Evolutionary conservation across 129 eudicot genomes (phyloP).

Genomic region (Chrysanthemum lavandulifolium): DNA sequence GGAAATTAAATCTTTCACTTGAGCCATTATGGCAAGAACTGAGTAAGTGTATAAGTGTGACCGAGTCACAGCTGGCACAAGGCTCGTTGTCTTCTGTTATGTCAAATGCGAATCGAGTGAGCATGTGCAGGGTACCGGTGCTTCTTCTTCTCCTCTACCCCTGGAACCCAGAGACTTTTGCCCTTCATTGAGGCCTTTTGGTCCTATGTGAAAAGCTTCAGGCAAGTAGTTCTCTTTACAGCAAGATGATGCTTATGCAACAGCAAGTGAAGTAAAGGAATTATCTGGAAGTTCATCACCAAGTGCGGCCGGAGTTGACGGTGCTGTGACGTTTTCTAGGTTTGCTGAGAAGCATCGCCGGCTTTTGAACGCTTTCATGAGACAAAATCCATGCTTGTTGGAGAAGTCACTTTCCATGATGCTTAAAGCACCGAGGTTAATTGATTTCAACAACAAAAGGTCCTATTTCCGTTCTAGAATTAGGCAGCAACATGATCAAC

Average conservation of each 20-base stretch:
- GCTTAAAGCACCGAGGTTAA: conserved; percentile 90
- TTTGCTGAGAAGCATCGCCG: conserved; percentile 95
- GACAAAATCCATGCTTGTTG: conserved; percentile 86
- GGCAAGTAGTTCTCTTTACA: conserved; percentile 53
- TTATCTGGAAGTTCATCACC: conserved; percentile 52
- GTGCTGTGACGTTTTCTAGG: conserved; percentile 67
- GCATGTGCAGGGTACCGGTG: conserved; percentile 42
- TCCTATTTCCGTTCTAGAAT: conserved; percentile 94
- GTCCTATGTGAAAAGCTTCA: conserved; percentile 92
- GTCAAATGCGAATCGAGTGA: conserved; percentile 51
- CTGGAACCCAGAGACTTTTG: conserved; percentile 87
- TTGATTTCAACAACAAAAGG: conserved; percentile 93
- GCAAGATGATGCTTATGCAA: conserved; percentile 69
- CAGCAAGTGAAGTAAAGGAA: conserved; percentile 89
- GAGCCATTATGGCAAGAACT: conserved; percentile 95
- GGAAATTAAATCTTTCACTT: conserved; percentile 70
- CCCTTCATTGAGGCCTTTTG: conserved; percentile 91
- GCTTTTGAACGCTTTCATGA: conserved; percentile 84
- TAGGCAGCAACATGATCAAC: conserved; percentile 85
- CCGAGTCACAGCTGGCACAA: conserved; percentile 76
- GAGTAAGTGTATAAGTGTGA: conserved; percentile 83
- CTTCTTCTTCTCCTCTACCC: conserved; percentile 78
- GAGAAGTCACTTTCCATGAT: conserved; percentile 96
- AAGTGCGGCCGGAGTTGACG: conserved; percentile 49
- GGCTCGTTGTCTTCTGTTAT: conserved; percentile 56